phyloP scores from a whole-genome alignment of 2,329 filamentous ascomycete species.

The Fusarium nematophilum region DNA sequence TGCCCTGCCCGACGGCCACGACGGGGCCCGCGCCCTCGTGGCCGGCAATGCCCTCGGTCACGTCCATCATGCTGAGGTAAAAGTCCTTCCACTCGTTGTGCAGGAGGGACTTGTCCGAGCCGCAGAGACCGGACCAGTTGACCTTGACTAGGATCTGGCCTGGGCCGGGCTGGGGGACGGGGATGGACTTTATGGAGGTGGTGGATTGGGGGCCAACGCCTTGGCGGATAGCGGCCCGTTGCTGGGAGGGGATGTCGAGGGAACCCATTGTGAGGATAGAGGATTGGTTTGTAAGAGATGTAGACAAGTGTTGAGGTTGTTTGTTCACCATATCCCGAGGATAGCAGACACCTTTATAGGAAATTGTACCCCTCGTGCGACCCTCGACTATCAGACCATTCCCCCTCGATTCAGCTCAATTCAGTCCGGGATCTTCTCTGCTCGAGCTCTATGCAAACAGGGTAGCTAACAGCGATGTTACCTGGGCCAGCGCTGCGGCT shows the following conservation, averaged over 20 bases:
- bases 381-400: neutral
- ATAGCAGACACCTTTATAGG: too few species aligned
- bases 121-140: constrained; percentile 40
- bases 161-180: constrained; percentile 31
- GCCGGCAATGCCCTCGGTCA: constrained; percentile 67
- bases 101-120: constrained; percentile 41
- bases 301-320: too few species aligned
- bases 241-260: constrained; percentile 26
- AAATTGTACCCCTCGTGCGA: too few species aligned
- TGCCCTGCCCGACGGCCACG: constrained; percentile 81
- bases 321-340: too few species aligned
- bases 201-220: constrained; percentile 25
- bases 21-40: constrained; percentile 81
- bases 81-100: constrained; percentile 41
- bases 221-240: constrained; percentile 40
- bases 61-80: constrained; percentile 34
- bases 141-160: constrained; percentile 42
- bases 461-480: neutral
- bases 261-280: constrained; percentile 31
- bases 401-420: neutral
- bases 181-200: constrained; percentile 26
- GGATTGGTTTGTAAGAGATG: too few species aligned
- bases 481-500: neutral
- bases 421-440: neutral
- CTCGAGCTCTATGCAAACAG: neutral